Conservation (phyloP, 2,329 filamentous ascomycete species). For the Trichoderma sp. region DNA sequence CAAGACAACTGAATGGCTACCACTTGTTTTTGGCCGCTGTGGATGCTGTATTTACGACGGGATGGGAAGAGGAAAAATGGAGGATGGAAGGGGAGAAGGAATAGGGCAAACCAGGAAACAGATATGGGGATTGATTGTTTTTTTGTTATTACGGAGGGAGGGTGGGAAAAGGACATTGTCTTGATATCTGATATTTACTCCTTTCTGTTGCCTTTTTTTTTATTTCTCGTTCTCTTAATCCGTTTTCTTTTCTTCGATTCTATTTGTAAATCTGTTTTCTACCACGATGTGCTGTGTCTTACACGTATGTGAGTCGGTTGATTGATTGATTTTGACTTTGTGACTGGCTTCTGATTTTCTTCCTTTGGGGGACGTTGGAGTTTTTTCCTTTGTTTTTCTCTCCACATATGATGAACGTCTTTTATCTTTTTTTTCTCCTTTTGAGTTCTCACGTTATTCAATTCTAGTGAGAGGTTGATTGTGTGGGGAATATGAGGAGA, state of each 20-base stretch:
- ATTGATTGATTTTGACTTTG: background rate
- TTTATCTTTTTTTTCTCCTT: background rate
- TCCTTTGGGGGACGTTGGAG: background rate
- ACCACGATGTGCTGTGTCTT: background rate
- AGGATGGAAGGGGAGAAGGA: background rate
- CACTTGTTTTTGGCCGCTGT: slow-evolving; percentile 3
- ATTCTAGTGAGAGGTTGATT: background rate
- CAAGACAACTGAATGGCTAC: slow-evolving; percentile 2
- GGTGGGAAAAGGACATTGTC: background rate
- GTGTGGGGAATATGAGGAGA: background rate
- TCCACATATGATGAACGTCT: background rate
- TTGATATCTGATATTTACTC: slow-evolving; percentile 25
- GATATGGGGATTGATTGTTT: slow-evolving; percentile 9
- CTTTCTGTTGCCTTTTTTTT: background rate
- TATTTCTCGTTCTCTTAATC: background rate
- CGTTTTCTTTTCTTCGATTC: background rate
- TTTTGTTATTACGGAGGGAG: background rate
- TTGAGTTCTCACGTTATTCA: background rate
- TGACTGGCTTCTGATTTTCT: background rate
- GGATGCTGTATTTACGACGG: slow-evolving; percentile 22
- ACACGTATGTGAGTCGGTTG: background rate
- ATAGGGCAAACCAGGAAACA: background rate
- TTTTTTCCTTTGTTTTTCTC: background rate
- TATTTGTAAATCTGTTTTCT: background rate
- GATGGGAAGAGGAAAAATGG: slow-evolving; percentile 1